phyloP scores from a whole-genome alignment of 1,284 basidiomycete genomes.

The Xerocomus nothofagi region DNA sequence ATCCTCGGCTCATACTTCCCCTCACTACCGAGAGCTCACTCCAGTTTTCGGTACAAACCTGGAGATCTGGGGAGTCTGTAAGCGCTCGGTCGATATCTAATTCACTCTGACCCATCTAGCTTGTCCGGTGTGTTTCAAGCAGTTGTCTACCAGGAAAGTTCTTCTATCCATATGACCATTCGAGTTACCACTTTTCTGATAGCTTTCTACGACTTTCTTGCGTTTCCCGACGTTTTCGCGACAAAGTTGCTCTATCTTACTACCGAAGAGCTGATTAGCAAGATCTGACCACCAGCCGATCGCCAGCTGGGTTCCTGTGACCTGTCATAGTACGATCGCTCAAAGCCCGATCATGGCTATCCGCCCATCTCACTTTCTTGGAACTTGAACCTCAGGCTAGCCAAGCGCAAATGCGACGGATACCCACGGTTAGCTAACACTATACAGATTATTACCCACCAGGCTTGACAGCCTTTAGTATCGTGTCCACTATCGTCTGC shows the following conservation, averaged over 20 bases:
- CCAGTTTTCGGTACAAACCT: constrained; percentile 54
- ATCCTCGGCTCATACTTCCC: constrained; percentile 61
- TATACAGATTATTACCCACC: constrained; percentile 61
- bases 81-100: constrained; percentile 16
- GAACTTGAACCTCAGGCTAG: too few relatives aligned
- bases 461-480: constrained; percentile 64
- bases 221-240: constrained; percentile 71
- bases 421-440: background rate
- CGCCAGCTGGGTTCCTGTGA: too few relatives aligned
- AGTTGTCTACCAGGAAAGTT: constrained; percentile 53
- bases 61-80: constrained; percentile 68
- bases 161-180: background rate
- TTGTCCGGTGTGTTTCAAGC: constrained; percentile 75
- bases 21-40: background rate
- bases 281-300: too few relatives aligned
- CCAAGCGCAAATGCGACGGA: constrained; percentile 40
- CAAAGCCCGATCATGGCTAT: constrained; percentile 40
- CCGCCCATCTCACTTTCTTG: constrained; percentile 49
- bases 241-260: constrained; percentile 67
- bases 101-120: constrained; percentile 33
- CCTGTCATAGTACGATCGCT: constrained; percentile 49
- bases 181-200: constrained; percentile 75
- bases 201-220: constrained; percentile 68
- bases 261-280: constrained; percentile 43
- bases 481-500: constrained; percentile 60